Base-by-base conservation (phyloP, 164 flowering plant genomes). In the Sedum album region DNA sequence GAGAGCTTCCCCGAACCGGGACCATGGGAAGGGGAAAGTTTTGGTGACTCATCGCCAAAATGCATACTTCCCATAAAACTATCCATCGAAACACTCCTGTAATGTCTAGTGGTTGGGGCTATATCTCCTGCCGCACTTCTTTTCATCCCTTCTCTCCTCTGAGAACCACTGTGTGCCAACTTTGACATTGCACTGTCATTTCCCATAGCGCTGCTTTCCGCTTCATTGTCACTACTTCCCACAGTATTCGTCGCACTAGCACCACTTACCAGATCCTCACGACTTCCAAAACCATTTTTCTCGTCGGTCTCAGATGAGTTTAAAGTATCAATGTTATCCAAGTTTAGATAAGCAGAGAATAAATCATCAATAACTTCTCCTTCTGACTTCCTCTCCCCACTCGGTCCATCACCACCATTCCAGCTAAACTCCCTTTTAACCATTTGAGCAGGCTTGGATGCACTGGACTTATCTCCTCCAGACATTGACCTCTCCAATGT, bases 41-140 rank as follows among this genome's bases (percentile, higher is more conserved):
- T 64, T 9, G 23, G 42, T 9, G 41, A 64, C 26, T 35, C 66
- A 6, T 64, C 66, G 2, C 31, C 42, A 17, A 64, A 64, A 21
- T 33, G 39, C 66, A 64, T 35, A 33, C 35, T 64, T 14, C 26
- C 41, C 66, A 64, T 64, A 23, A 64, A 64, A 30, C 66, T 64
- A 18, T 64, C 66, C 66, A 64, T 64, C 18, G 66, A 64, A 13
- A 64, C 26, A 38, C 66, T 64, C 31, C 66, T 64, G 26, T 35
- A 64, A 26, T 64, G 66, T 14, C 66, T 20, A 21, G 66, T 30
- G 23, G 66, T 64, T 35, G 66, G 66, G 25, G 66, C 66, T 23
- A 64, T 64, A 64, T 64, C 66, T 33, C 39, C 42, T 5, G 41
- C 21, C n/a, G 66, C 66, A 7, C 66, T 64, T 38, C 66, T 64